Conservation (phyloP, 2,329 filamentous ascomycete species). For the Beauveria bassiana region DNA sequence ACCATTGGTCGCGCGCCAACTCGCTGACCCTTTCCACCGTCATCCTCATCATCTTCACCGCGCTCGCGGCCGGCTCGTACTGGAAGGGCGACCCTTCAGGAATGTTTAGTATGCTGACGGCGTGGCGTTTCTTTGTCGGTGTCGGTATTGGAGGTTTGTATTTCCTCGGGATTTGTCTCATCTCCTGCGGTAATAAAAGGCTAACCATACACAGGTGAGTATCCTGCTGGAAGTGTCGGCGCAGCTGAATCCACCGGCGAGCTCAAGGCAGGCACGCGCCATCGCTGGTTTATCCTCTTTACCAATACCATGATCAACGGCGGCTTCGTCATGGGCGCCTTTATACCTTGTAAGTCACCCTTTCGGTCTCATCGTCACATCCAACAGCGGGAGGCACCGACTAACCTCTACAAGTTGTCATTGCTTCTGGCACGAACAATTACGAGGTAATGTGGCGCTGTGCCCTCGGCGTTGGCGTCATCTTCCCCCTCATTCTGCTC, state of each 20-base stretch:
- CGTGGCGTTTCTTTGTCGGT: conserved; percentile 76
- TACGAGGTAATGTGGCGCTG: conserved; percentile 74
- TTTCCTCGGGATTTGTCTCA: neutral
- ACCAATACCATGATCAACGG: conserved; percentile 81
- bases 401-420: conserved; percentile 23
- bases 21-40: conserved; percentile 73
- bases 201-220: conserved; percentile 45
- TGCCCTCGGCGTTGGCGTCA: conserved; percentile 66
- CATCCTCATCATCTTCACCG: conserved; percentile 79
- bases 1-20: conserved; percentile 79
- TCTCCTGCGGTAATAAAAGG: too few relatives aligned
- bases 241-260: conserved; percentile 79
- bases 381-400: conserved; percentile 18
- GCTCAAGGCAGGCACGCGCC: conserved; percentile 70
- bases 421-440: conserved; percentile 51
- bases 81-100: conserved; percentile 59
- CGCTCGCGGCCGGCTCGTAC: conserved; percentile 70
- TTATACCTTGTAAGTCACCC: conserved; percentile 52
- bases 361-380: neutral
- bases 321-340: conserved; percentile 73
- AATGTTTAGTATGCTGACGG: conserved; percentile 67
- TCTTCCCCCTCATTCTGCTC: conserved; percentile 68
- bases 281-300: conserved; percentile 86
- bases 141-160: conserved; percentile 63
- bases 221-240: conserved; percentile 75